Conservation (phyloP, 495 filamentous ascomycete species). For the Xylaria intraflava region DNA sequence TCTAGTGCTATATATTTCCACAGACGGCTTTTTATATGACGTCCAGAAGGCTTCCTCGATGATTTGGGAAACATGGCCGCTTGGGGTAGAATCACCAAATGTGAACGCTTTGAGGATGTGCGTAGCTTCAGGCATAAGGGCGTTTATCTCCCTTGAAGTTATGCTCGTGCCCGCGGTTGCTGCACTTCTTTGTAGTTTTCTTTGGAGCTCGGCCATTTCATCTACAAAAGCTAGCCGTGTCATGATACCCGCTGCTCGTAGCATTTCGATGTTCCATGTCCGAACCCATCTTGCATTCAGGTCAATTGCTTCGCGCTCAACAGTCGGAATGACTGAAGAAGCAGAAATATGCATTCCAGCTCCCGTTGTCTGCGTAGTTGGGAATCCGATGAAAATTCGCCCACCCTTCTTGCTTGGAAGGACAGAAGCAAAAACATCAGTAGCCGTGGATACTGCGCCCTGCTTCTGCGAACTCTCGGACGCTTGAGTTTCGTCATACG, state of each 20-base stretch:
- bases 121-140: slow-evolving; percentile 68
- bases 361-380: slow-evolving; percentile 93
- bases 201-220: slow-evolving; percentile 72
- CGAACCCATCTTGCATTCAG: slow-evolving; percentile 90
- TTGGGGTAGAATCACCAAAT: slow-evolving; percentile 83
- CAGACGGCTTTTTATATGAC: slow-evolving; percentile 67
- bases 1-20: slow-evolving; percentile 80
- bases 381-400: slow-evolving; percentile 93
- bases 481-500: slow-evolving; percentile 72
- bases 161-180: slow-evolving; percentile 38
- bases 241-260: slow-evolving; percentile 84
- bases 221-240: slow-evolving; percentile 78
- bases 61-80: slow-evolving; percentile 65
- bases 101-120: slow-evolving; percentile 77
- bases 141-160: slow-evolving; percentile 47
- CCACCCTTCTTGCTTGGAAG: slow-evolving; percentile 78
- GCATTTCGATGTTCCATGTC: slow-evolving; percentile 94
- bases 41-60: slow-evolving; percentile 96
- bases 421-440: slow-evolving; percentile 83
- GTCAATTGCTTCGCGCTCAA: slow-evolving; percentile 96
- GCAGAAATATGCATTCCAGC: slow-evolving; percentile 96
- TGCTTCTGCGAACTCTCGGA: slow-evolving; percentile 42
- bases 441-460: slow-evolving; percentile 45
- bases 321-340: slow-evolving; percentile 93
- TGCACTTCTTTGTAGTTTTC: slow-evolving; percentile 42